Evolutionary conservation across 768 basidiomycete genomes (phyloP).

Genomic region (Chiua virens): DNA sequence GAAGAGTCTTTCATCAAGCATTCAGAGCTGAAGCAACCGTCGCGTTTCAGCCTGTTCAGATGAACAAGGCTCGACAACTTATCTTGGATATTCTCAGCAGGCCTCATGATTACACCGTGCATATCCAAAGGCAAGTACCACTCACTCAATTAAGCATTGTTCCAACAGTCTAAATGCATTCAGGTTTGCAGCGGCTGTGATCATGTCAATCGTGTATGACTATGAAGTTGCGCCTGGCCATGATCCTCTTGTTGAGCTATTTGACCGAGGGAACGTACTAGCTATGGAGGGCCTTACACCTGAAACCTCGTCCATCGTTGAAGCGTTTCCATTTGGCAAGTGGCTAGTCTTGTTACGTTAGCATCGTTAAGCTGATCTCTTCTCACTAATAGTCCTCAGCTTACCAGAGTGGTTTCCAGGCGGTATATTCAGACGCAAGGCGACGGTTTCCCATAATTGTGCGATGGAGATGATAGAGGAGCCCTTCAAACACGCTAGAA

Average conservation of each 20-base stretch:
- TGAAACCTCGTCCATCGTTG: slow-evolving; percentile 12
- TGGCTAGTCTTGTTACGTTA: background rate
- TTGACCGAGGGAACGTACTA: slow-evolving; percentile 31
- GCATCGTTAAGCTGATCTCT: background rate
- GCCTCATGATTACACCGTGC: slow-evolving; percentile 4
- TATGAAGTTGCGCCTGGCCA: slow-evolving; percentile 33
- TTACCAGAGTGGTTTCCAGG: slow-evolving; percentile 27
- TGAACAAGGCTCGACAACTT: slow-evolving; percentile 19
- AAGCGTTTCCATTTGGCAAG: slow-evolving; percentile 24
- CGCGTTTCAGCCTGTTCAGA: slow-evolving; percentile 15
- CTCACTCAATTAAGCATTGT: background rate
- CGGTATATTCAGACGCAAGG: slow-evolving; percentile 28
- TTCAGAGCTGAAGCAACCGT: slow-evolving; percentile 18
- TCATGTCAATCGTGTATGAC: slow-evolving; percentile 44
- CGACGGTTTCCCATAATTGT: slow-evolving; percentile 2
- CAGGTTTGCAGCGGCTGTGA: slow-evolving; percentile 36
- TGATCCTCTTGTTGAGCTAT: slow-evolving; percentile 39
- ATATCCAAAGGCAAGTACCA: slow-evolving; percentile 10
- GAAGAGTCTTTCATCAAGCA: slow-evolving; percentile 23
- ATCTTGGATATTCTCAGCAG: slow-evolving; percentile 11
- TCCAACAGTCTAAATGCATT: background rate
- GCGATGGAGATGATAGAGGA: slow-evolving; percentile 13
- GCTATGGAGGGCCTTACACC: slow-evolving; percentile 15
- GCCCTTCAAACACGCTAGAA: slow-evolving; percentile 15
- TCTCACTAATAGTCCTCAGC: slow-evolving; percentile 21